Evolutionary conservation across 73 alveolate species (phyloP).

Genomic region (Paramecium sexaurelia): DNA sequence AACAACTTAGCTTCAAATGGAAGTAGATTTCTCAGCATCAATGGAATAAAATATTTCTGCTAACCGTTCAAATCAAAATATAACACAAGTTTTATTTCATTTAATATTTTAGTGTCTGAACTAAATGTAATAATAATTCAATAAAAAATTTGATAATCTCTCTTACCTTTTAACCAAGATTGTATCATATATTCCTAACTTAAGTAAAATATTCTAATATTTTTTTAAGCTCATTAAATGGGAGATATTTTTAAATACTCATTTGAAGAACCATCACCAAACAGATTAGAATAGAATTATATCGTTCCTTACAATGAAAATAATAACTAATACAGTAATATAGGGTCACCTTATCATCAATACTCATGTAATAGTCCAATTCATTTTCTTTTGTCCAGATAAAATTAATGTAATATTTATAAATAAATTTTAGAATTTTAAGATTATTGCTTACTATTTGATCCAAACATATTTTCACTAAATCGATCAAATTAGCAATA

Average conservation of each 20-base stretch:
- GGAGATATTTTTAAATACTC: background rate
- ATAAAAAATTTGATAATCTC: constrained; percentile 13
- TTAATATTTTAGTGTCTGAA: background rate
- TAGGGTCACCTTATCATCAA: constrained; percentile 41
- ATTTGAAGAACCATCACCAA: background rate
- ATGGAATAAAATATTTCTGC: background rate
- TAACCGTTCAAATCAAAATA: background rate
- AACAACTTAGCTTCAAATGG: background rate
- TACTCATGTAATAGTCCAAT: constrained; percentile 13
- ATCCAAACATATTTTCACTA: background rate
- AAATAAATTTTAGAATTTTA: constrained; percentile 10
- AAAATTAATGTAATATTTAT: background rate
- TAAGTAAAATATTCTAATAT: background rate
- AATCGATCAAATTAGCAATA: background rate
- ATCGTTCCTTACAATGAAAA: background rate
- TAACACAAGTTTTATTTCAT: background rate
- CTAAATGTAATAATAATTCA: background rate
- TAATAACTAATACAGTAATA: background rate
- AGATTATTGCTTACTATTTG: constrained; percentile 25
- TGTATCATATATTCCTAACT: background rate
- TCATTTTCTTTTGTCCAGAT: background rate
- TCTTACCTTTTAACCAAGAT: background rate
- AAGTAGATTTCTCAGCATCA: constrained; percentile 5
- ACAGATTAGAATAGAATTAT: background rate
- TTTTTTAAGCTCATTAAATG: background rate